phyloP scores from a whole-genome alignment of 352 stramenopile species.

The Globisporangium paddicum region DNA sequence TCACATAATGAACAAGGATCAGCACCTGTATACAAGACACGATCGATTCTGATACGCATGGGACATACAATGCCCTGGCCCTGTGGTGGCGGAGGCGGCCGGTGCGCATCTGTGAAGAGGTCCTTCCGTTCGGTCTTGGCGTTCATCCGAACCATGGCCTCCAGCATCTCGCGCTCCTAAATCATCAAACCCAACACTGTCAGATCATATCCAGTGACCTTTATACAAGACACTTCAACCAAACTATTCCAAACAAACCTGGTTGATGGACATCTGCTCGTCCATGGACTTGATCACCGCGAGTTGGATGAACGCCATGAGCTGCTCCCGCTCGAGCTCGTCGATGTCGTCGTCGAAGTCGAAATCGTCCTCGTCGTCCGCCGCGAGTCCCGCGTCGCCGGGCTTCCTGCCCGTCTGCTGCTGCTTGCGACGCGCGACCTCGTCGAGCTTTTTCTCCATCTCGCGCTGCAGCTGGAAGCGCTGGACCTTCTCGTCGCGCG shows the following conservation, averaged over 20 bases:
- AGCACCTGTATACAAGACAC: neutral
- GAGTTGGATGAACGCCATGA: constrained; percentile 80
- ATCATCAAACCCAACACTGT: neutral
- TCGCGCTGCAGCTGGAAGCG: constrained; percentile 75
- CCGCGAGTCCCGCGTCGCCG: constrained; percentile 10
- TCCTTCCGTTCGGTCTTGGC: constrained; percentile 45
- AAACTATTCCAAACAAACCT: constrained; percentile 18
- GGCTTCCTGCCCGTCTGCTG: constrained; percentile 20
- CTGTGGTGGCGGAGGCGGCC: constrained; percentile 47
- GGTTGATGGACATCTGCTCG: constrained; percentile 65
- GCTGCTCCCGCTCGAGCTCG: constrained; percentile 76
- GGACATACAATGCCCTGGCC: constrained; percentile 73
- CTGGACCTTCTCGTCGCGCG: constrained; percentile 77
- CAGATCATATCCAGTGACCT: neutral
- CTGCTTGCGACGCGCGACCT: constrained; percentile 44
- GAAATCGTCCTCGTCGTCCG: constrained; percentile 28
- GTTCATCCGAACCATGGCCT: constrained; percentile 85
- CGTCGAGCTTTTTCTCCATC: constrained; percentile 61
- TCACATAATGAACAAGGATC: constrained; percentile 1
- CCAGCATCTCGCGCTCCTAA: constrained; percentile 77
- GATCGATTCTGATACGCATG: neutral
- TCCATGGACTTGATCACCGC: constrained; percentile 74
- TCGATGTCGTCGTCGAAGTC: constrained; percentile 54
- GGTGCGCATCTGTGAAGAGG: constrained; percentile 65
- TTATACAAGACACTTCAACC: neutral